Percentiles rank a stretch among this genome's conserved stretches.
Conservation (phyloP, 768 basidiomycete genomes). For the Phlebiopsis gigantea region DNA sequence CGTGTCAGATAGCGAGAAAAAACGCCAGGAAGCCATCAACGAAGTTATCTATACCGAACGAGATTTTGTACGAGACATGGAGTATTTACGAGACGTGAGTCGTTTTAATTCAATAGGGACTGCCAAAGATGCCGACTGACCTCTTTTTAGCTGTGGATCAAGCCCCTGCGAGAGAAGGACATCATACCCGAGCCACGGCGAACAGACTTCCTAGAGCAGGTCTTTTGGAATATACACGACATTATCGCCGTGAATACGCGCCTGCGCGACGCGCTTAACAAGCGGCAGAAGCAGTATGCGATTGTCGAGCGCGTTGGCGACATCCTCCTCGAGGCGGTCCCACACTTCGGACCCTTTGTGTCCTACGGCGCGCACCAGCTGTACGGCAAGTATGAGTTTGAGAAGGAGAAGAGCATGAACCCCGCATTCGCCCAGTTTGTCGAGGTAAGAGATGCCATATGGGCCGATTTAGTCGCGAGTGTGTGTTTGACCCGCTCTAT, state of each 20-base stretch:
- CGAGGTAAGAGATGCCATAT: constrained; percentile 55
- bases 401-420: constrained; percentile 95
- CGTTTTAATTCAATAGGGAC: neutral
- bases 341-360: constrained; percentile 89
- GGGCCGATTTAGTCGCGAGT: too few species aligned
- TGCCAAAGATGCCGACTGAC: neutral
- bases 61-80: constrained; percentile 97
- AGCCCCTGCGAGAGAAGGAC: constrained; percentile 69
- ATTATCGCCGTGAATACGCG: constrained; percentile 88
- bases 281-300: constrained; percentile 92
- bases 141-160: constrained; percentile 73
- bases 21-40: constrained; percentile 95
- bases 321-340: constrained; percentile 80
- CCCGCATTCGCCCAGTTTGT: constrained; percentile 92
- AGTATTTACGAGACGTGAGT: constrained; percentile 91
- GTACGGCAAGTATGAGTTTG: constrained; percentile 98
- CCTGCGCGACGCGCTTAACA: constrained; percentile 89
- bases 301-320: constrained; percentile 92
- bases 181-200: constrained; percentile 74
- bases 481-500: too few species aligned
- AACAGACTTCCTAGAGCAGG: constrained; percentile 84
- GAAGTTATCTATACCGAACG: constrained; percentile 94
- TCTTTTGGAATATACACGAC: constrained; percentile 97
- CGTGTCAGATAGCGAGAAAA: constrained; percentile 91
- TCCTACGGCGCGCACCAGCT: constrained; percentile 94